Evolutionary conservation across 257 asterid genomes (phyloP).

Genomic region (Ocimum tenuiflorum): DNA sequence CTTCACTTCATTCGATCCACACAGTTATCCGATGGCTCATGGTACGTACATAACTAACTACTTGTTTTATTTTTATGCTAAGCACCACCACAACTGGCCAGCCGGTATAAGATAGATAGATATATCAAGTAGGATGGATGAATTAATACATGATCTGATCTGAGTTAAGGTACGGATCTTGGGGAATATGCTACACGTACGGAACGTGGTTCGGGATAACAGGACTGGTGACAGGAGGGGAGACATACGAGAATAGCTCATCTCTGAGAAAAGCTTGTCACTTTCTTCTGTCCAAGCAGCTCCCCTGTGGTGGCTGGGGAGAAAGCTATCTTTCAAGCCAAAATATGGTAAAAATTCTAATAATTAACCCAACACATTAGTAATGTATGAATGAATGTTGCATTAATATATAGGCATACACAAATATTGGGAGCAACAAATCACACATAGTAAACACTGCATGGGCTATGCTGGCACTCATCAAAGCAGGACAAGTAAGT

Average conservation of each 20-base stretch:
- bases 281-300: constrained; percentile 60
- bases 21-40: constrained; percentile 64
- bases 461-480: constrained; percentile 72
- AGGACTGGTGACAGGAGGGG: constrained; percentile 49
- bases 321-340: constrained; percentile 69
- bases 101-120: no score
- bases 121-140: no score
- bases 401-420: constrained; percentile 44
- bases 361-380: no score
- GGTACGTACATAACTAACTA: constrained; percentile 22
- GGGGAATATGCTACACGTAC: constrained; percentile 77
- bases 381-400: neutral
- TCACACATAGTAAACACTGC: constrained; percentile 56
- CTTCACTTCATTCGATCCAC: constrained; percentile 39
- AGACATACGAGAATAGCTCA: constrained; percentile 34
- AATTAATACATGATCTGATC: no score
- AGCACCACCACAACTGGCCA: no score
- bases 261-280: constrained; percentile 53
- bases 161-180: constrained; percentile 58
- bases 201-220: constrained; percentile 71
- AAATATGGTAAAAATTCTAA: constrained; percentile 47
- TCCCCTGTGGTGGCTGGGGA: constrained; percentile 74
- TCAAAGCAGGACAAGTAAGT: constrained; percentile 64
- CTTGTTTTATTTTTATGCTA: no score
- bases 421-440: constrained; percentile 39